These are phyloP conservation scores for Pilobolus umbonatus DNA, from an alignment of 192 early-diverging fungal genomes.

Conservation along the genomic window DNA sequence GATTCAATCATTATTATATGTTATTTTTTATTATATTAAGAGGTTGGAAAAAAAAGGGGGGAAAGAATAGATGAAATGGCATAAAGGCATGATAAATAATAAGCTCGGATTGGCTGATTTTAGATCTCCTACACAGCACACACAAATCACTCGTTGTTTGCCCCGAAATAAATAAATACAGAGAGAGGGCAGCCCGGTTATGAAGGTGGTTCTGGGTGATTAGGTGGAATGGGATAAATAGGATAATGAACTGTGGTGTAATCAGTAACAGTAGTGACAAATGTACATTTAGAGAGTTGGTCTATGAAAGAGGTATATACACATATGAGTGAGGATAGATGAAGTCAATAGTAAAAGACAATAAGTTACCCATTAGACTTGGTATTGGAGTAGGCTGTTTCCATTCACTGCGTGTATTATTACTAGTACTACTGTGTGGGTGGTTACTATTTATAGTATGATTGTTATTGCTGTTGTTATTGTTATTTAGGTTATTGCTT, in stretches of 20 bases:
- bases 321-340: not conserved
- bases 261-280: conserved; percentile 12
- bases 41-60: not conserved
- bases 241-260: conserved; percentile 17
- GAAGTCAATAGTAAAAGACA: not conserved
- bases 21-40: too few relatives aligned
- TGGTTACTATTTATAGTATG: too few relatives aligned
- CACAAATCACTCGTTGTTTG: too few relatives aligned
- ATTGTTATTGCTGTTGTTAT: too few relatives aligned
- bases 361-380: conserved; percentile 19
- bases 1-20: not conserved
- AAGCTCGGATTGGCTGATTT: too few relatives aligned
- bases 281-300: conserved; percentile 16
- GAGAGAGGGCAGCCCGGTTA: too few relatives aligned
- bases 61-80: not conserved
- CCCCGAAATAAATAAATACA: too few relatives aligned
- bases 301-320: not conserved
- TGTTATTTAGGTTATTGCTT: too few relatives aligned
- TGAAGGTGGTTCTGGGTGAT: not conserved
- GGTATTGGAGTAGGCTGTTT: conserved; percentile 11
- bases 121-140: too few relatives aligned
- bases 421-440: not conserved
- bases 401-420: conserved; percentile 2
- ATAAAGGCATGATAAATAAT: too few relatives aligned
- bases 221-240: conserved; percentile 12